Percentiles rank a stretch among this genome's conserved stretches.
These are phyloP conservation scores for Zygosaccharomyces sapae DNA, from an alignment of 1,139 yeast species.

Conservation along the genomic window DNA sequence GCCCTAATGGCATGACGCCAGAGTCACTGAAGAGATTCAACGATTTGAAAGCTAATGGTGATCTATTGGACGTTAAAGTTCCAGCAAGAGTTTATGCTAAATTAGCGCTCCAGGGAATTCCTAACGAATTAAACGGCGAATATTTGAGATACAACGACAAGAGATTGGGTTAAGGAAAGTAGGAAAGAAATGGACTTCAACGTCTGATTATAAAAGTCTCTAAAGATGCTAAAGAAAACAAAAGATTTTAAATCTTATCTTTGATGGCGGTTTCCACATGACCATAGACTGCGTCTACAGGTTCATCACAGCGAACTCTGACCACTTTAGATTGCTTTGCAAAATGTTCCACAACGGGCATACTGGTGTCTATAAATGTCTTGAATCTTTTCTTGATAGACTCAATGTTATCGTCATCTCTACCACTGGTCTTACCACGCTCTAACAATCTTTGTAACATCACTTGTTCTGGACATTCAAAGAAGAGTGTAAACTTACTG, in stretches of 20 bases:
- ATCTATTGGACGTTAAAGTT: constrained; percentile 58
- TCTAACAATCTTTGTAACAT: constrained; percentile 83
- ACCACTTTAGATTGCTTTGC: constrained; percentile 74
- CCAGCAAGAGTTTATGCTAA: constrained; percentile 72
- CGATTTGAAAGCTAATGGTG: constrained; percentile 51
- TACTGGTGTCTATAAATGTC: constrained; percentile 81
- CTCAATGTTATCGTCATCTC: constrained; percentile 89
- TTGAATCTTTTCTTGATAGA: constrained; percentile 84
- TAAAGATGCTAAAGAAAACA: background rate
- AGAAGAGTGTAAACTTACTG: constrained; percentile 77
- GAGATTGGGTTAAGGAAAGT: constrained; percentile 8
- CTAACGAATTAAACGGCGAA: constrained; percentile 53
- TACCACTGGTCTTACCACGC: constrained; percentile 92
- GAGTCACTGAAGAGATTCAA: constrained; percentile 55
- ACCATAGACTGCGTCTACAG: constrained; percentile 71
- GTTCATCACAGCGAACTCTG: constrained; percentile 69
- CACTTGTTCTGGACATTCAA: constrained; percentile 87
- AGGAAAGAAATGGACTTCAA: background rate
- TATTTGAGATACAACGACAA: constrained; percentile 60
- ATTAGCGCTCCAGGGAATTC: constrained; percentile 57
- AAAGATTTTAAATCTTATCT: constrained; percentile 20
- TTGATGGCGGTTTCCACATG: constrained; percentile 65
- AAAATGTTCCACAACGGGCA: constrained; percentile 90
- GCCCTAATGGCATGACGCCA: constrained; percentile 50
- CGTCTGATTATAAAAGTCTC: background rate